Conservation (phyloP, 495 filamentous ascomycete species). For the Astrothelium subdiscretum region DNA sequence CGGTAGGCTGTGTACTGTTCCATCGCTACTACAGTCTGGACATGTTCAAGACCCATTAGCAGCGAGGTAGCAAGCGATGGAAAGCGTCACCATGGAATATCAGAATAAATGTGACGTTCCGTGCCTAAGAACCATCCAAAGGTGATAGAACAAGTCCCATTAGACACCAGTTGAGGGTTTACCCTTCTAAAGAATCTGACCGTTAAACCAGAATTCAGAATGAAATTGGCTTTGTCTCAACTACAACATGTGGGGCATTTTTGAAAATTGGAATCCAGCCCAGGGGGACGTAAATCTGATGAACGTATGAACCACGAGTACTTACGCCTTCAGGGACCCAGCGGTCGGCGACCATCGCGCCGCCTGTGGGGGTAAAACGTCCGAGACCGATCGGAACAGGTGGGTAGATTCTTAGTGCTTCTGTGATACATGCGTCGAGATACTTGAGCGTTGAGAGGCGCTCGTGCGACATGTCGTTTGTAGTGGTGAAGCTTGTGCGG, state of each 20-base stretch:
- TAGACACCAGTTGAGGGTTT: too few species aligned
- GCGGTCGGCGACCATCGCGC: conserved; percentile 4
- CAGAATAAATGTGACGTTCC: too few species aligned
- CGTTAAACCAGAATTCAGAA: too few species aligned
- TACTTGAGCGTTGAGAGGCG: conserved; percentile 13
- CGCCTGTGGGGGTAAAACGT: conserved; percentile 9
- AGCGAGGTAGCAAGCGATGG: background rate
- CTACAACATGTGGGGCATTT: too few species aligned
- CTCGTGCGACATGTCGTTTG: conserved; percentile 15
- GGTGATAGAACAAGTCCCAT: too few species aligned
- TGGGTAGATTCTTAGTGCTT: conserved; percentile 18
- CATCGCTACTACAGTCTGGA: conserved; percentile 9
- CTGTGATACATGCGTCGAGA: conserved; percentile 15
- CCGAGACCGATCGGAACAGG: conserved; percentile 10
- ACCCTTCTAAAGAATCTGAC: too few species aligned
- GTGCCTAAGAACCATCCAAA: too few species aligned
- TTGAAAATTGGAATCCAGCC: too few species aligned
- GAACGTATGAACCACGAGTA: too few species aligned
- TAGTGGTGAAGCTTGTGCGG: conserved; percentile 3
- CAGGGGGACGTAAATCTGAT: too few species aligned
- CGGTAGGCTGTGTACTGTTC: conserved; percentile 14
- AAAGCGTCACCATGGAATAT: too few species aligned
- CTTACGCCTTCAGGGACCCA: conserved; percentile 17
- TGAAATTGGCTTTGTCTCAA: too few species aligned
- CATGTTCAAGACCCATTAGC: background rate